A percentile compares a stretch with the other conserved stretches of the same genome.
phyloP scores from a whole-genome alignment of 441 rosid species.

The Cnidoscolus chayamansa region DNA sequence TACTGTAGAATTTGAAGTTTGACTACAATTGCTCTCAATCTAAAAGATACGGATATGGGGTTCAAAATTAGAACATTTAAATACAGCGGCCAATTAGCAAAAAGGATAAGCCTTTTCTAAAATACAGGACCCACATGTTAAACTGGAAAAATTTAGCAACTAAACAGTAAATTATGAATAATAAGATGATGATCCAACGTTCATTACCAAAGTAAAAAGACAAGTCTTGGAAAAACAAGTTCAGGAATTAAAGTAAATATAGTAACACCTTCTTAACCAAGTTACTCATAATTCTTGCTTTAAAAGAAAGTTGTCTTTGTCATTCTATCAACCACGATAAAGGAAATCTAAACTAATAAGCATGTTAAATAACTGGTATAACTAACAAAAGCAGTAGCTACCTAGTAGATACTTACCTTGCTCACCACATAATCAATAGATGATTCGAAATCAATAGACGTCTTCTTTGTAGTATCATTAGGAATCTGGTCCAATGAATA shows the following conservation, averaged over 20 bases:
- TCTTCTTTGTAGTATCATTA: conserved; percentile 92
- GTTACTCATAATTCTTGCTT: neutral
- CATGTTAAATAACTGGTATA: neutral
- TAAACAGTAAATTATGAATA: neutral
- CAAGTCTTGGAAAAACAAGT: neutral
- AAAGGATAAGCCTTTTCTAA: too few relatives aligned
- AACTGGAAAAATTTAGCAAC: neutral
- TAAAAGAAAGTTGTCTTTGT: neutral
- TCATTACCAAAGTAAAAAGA: neutral
- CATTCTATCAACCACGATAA: neutral
- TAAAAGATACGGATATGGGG: too few relatives aligned
- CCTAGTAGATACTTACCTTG: conserved; percentile 49
- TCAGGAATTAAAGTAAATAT: neutral
- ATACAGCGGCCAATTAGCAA: too few relatives aligned
- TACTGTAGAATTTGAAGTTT: too few relatives aligned
- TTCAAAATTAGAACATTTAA: too few relatives aligned
- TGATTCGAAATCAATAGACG: conserved; percentile 54
- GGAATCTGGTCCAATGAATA: conserved; percentile 94
- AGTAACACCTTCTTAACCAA: neutral
- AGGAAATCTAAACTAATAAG: neutral
- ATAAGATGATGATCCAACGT: neutral
- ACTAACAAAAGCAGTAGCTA: conserved; percentile 1
- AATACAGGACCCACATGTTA: too few relatives aligned
- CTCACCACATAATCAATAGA: conserved; percentile 97
- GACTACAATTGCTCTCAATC: too few relatives aligned